Evolutionary conservation across 73 alveolate genomes (phyloP).

Genomic region (Durusdinium trenchii): DNA sequence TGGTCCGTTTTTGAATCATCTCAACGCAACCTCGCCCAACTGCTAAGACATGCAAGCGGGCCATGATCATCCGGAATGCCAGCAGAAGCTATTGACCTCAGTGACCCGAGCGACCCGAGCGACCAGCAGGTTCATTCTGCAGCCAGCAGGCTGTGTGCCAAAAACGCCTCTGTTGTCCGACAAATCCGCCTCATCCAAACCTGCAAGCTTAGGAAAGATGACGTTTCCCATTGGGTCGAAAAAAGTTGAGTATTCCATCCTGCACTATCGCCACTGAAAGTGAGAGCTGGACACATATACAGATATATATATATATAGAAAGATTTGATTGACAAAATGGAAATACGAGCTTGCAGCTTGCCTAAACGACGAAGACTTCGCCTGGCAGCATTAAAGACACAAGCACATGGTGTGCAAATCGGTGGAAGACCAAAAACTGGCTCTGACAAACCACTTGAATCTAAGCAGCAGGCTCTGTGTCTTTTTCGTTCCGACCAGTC

Average conservation of each 20-base stretch:
- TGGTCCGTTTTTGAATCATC: too few relatives aligned
- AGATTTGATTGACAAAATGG: not conserved
- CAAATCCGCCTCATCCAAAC: conserved; percentile 17
- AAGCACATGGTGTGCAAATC: not conserved
- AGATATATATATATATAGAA: not conserved
- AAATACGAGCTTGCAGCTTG: not conserved
- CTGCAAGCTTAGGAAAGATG: too few relatives aligned
- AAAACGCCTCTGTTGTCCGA: not conserved
- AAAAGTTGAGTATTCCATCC: too few relatives aligned
- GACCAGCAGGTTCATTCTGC: not conserved
- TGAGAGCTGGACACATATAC: too few relatives aligned
- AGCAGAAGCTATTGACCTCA: not conserved
- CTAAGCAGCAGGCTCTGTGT: not conserved
- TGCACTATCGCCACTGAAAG: too few relatives aligned
- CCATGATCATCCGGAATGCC: conserved; percentile 4
- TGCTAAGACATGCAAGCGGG: not conserved
- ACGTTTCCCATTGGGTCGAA: too few relatives aligned
- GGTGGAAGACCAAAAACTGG: not conserved
- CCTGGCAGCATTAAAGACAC: not conserved
- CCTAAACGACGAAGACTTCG: conserved; percentile 38
- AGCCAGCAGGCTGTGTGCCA: not conserved
- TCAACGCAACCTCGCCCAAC: not conserved
- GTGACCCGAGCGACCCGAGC: not conserved
- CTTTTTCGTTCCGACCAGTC: not conserved
- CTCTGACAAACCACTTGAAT: not conserved